Percentiles rank a stretch among this genome's conserved stretches.
These are phyloP conservation scores for Dictyostelium firmibasis DNA, from an alignment of 78 protist species.

Conservation along the genomic window DNA sequence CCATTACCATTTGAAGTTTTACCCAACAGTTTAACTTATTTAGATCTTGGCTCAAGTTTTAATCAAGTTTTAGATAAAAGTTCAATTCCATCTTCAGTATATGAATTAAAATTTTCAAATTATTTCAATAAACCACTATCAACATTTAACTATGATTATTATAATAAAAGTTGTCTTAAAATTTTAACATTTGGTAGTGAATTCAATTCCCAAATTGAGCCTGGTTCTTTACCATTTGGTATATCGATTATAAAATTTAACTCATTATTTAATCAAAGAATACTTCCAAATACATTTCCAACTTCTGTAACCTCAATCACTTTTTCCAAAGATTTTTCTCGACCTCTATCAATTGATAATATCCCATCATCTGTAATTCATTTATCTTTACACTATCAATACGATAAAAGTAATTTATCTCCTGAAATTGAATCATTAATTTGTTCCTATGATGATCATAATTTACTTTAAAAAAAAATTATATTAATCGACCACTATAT, in stretches of 20 bases:
- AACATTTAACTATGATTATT: not conserved
- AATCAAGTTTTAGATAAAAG: not conserved
- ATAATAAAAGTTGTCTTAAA: not conserved
- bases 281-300: not conserved
- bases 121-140: not conserved
- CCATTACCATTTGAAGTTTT: not conserved
- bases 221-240: not conserved
- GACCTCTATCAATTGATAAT: not conserved
- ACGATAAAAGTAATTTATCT: not conserved
- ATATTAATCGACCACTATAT: too few relatives aligned
- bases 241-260: not conserved
- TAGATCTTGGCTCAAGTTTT: not conserved
- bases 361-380: not conserved
- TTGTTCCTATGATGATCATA: too few relatives aligned
- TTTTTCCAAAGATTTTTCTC: not conserved
- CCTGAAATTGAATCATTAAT: not conserved
- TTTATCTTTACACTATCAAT: not conserved
- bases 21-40: not conserved
- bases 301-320: not conserved
- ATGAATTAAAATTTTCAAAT: not conserved
- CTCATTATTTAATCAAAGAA: not conserved
- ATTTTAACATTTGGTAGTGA: not conserved
- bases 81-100: slow-evolving; percentile 6
- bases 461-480: not conserved
- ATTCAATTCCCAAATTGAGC: not conserved